Conservation (phyloP, 1,284 basidiomycete species). For the Boletus holoroseus region DNA sequence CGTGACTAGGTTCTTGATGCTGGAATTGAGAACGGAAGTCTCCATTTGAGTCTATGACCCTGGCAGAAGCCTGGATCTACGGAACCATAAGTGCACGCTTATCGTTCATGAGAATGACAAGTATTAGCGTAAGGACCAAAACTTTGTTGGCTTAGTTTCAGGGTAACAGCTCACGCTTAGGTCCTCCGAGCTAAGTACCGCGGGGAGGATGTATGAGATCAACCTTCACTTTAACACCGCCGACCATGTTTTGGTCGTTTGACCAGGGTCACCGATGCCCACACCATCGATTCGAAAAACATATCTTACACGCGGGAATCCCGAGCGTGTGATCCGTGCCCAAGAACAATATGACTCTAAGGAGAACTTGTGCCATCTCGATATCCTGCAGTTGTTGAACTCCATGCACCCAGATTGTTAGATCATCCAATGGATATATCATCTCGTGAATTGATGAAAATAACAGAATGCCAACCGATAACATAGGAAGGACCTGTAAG, state of each 20-base stretch:
- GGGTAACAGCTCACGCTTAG: neutral
- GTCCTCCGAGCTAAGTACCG: neutral
- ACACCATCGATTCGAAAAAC: neutral
- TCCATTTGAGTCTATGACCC: neutral
- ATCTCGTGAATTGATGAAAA: slow-evolving; percentile 4
- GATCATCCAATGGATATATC: slow-evolving; percentile 3
- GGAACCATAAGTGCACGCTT: neutral
- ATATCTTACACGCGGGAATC: neutral
- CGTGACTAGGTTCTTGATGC: too few species aligned
- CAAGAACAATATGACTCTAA: neutral
- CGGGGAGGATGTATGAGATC: neutral
- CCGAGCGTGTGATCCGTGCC: neutral
- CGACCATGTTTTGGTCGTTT: neutral
- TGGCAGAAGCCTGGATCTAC: neutral
- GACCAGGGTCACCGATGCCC: neutral
- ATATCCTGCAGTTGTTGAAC: neutral
- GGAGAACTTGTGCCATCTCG: neutral
- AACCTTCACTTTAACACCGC: neutral
- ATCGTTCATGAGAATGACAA: neutral
- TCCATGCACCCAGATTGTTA: neutral
- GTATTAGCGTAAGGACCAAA: neutral
- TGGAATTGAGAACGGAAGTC: neutral
- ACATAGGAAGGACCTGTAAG: neutral
- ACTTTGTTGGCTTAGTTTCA: neutral
- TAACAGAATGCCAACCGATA: slow-evolving; percentile 4